Evolutionary conservation across 1,284 basidiomycete genomes (phyloP), one percentile per base, ranked within the genome.

Genomic region (Trichosporon sp.): DNA sequence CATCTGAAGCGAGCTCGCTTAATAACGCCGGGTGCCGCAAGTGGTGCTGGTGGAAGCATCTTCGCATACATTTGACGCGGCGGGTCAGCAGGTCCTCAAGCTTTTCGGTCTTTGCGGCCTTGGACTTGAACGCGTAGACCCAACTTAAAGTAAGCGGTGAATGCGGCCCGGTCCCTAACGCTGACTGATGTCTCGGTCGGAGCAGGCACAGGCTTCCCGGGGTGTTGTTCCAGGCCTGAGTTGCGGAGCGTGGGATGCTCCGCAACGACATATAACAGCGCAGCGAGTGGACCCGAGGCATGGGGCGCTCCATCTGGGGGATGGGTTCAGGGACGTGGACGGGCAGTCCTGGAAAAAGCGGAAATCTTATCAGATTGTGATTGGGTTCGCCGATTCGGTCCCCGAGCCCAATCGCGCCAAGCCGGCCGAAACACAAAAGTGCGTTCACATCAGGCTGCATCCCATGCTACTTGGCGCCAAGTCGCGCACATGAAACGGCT

Each of bases 351-450:
- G 43, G 43, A 46, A 46, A 46, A 46, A n/a, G 43, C 43, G 43
- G 43, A n/a, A 46, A 46, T 46, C 43, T 46, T 46, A 46, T 46
- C 43, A 12, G 43, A 46, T 46, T 46, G 43, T 46, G 43, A 46
- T 46, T 46, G 43, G 43, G 16, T 46, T 46, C 43, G 38, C n/a
- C 43, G 43, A 14, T 11, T 46, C 43, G 43, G 43, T 46, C 43
- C 43, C 43, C 43, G 43, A 46, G 43, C 16, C 7, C 43, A 16
- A n/a, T n/a, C 26, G 16, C 43, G 11, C 43, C 16, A 46, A 46
- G 40, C 11, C 43, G 43, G 43, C 43, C 43, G 43, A 46, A 46
- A n/a, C 43, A 4, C 2, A n/a, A 14, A 14, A 46, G 43, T n/a
- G 16, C 43, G 43, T 46, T 40, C 38, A 46, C 43, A 46, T 5